Conservation (phyloP, 192 early-diverging fungal species). For the Chytriomyces confervae region DNA sequence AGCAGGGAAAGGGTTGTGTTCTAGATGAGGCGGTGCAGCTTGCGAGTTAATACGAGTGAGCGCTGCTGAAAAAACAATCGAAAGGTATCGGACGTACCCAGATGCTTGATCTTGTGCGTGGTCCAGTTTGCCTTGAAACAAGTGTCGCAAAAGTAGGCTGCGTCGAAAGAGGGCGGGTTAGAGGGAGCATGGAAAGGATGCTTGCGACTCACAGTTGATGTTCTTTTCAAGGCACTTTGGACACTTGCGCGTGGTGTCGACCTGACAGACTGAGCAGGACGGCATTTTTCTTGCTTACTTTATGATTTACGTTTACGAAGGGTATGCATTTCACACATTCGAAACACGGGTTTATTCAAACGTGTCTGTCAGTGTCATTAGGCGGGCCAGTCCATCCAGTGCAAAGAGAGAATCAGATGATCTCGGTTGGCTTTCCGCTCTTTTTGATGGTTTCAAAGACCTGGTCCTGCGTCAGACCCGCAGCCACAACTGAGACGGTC, state of each 20-base stretch:
- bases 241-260: conserved; percentile 31
- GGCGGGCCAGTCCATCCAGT: too few species aligned
- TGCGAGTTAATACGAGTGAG: too few species aligned
- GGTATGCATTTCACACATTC: too few species aligned
- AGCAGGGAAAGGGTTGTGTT: conserved; percentile 58
- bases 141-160: conserved; percentile 42
- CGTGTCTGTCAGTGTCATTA: too few species aligned
- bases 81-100: conserved; percentile 13
- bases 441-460: conserved; percentile 62
- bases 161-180: background rate
- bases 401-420: conserved; percentile 27
- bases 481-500: conserved; percentile 57
- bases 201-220: conserved; percentile 16
- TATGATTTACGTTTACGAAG: too few species aligned
- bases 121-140: conserved; percentile 56
- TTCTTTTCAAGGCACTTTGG: conserved; percentile 37
- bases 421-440: conserved; percentile 54
- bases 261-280: conserved; percentile 16
- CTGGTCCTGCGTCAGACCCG: conserved; percentile 54
- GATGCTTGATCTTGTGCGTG: conserved; percentile 53
- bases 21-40: too few species aligned
- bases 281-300: conserved; percentile 14
- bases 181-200: background rate
- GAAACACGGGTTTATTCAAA: too few species aligned
- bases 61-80: background rate